Evolutionary conservation across 139 green algal genomes (phyloP).

Genomic region (Diplosphaera chodatii): DNA sequence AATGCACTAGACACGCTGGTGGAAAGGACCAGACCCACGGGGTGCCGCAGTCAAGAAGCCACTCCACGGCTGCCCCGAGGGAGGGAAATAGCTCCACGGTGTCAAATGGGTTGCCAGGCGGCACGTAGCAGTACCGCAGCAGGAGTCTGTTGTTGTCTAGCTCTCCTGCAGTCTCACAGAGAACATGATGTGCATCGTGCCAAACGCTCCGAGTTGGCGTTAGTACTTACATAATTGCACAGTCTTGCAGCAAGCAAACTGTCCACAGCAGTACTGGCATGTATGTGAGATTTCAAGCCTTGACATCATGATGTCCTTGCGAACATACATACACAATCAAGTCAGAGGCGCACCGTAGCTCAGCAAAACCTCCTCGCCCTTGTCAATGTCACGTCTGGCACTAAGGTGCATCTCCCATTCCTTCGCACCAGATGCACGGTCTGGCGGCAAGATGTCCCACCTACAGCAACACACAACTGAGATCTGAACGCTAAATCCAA

Average conservation of each 20-base stretch:
- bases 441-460: slow-evolving; percentile 45
- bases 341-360: slow-evolving; percentile 23
- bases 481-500: too few relatives aligned
- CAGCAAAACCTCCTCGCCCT: slow-evolving; percentile 41
- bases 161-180: too few relatives aligned
- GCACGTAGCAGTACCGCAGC: slow-evolving; percentile 76
- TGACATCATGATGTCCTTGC: too few relatives aligned
- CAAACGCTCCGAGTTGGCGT: too few relatives aligned
- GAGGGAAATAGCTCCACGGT: slow-evolving; percentile 47
- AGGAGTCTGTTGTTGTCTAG: slow-evolving; percentile 79
- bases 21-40: background rate
- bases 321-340: too few relatives aligned
- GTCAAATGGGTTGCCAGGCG: slow-evolving; percentile 61
- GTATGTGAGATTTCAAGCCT: too few relatives aligned
- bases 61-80: slow-evolving; percentile 49
- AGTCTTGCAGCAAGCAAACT: too few relatives aligned
- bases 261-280: too few relatives aligned
- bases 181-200: too few relatives aligned
- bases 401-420: slow-evolving; percentile 58
- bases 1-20: too few relatives aligned
- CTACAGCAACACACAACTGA: too few relatives aligned
- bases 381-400: slow-evolving; percentile 27
- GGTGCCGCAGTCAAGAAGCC: slow-evolving; percentile 14
- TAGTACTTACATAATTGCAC: too few relatives aligned
- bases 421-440: slow-evolving; percentile 8